phyloP scores from a whole-genome alignment of 768 basidiomycete species.

The Tremella mesenterica region DNA sequence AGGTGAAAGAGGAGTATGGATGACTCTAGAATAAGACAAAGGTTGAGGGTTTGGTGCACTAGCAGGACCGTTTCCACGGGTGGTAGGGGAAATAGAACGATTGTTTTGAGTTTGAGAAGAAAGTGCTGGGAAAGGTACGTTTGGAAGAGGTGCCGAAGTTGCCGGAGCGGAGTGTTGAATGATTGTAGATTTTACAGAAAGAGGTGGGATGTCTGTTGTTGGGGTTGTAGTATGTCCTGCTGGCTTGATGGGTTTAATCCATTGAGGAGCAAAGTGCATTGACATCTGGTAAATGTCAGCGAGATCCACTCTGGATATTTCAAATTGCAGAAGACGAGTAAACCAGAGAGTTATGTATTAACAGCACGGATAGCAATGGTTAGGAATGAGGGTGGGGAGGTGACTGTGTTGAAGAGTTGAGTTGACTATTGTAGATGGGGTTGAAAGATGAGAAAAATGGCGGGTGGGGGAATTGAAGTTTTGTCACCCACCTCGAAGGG shows the following conservation, averaged over 20 bases:
- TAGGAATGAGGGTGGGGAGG: no score
- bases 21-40: slow-evolving; percentile 33
- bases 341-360: no score
- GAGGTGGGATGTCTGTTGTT: slow-evolving; percentile 16
- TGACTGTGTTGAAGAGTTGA: no score
- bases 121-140: slow-evolving; percentile 26
- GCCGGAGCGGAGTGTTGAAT: slow-evolving; percentile 2
- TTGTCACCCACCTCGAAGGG: no score
- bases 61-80: no score
- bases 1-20: slow-evolving; percentile 31
- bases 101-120: slow-evolving; percentile 4
- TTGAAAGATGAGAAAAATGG: no score
- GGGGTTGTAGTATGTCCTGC: slow-evolving; percentile 23
- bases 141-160: slow-evolving; percentile 7
- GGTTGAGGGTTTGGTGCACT: slow-evolving; percentile 8
- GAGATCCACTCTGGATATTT: no score
- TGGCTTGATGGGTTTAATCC: slow-evolving; percentile 43
- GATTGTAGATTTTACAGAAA: background rate
- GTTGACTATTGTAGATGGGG: no score
- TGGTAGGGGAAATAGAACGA: slow-evolving; percentile 18
- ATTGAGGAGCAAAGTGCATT: slow-evolving; percentile 45
- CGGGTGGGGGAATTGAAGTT: no score
- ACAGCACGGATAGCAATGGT: no score
- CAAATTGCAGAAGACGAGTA: no score
- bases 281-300: slow-evolving; percentile 36